phyloP scores from a whole-genome alignment of 129 eudicot species.

The Ambrosia artemisiifolia region DNA sequence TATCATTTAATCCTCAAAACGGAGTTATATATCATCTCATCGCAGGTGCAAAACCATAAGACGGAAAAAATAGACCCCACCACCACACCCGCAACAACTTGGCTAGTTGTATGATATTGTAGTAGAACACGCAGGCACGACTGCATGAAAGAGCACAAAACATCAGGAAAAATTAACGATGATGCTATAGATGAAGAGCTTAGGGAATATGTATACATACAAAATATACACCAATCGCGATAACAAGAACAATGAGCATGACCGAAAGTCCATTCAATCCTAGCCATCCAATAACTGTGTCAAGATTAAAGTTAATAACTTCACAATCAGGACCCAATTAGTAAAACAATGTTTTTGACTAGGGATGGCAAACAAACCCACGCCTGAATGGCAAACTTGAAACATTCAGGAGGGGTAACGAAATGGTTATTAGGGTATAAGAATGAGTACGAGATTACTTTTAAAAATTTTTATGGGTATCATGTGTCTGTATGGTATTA shows the following conservation, averaged over 20 bases:
- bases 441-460: no score
- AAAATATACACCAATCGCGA: slow-evolving; percentile 57
- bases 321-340: background rate
- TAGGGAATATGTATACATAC: slow-evolving; percentile 44
- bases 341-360: background rate
- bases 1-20: slow-evolving; percentile 38
- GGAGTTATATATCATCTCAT: slow-evolving; percentile 35
- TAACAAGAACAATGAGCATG: slow-evolving; percentile 34
- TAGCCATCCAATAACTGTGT: slow-evolving; percentile 63
- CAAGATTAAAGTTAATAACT: slow-evolving; percentile 1
- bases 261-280: slow-evolving; percentile 58
- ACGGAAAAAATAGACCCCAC: slow-evolving; percentile 53
- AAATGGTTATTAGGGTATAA: no score
- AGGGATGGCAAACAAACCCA: no score
- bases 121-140: slow-evolving; percentile 83
- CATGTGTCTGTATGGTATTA: no score
- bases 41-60: slow-evolving; percentile 81
- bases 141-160: slow-evolving; percentile 39
- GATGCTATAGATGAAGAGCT: background rate
- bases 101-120: slow-evolving; percentile 59
- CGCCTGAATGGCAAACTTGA: no score
- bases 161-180: background rate
- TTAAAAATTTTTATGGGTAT: no score
- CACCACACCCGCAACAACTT: slow-evolving; percentile 68
- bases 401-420: no score